A percentile compares a stretch with the other conserved stretches of the same genome.
Conservation (phyloP, 2,329 filamentous ascomycete species). For the Stachybotrys elegans region DNA sequence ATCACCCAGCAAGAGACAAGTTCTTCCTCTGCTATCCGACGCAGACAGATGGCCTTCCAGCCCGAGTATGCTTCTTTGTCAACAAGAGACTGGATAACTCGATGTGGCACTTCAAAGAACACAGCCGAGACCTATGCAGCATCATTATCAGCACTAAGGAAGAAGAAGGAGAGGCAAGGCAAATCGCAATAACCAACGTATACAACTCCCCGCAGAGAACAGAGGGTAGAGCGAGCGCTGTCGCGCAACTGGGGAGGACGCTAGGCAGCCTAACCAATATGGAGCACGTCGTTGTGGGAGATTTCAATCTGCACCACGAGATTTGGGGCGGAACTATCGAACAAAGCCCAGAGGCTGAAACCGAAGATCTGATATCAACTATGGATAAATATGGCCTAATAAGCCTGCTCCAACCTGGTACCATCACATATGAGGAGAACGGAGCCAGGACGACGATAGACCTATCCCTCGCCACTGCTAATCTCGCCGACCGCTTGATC, state of each 20-base stretch:
- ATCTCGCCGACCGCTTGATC: conserved; percentile 1
- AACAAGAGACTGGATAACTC: conserved; percentile 2
- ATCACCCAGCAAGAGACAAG: conserved; percentile 1
- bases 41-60: neutral
- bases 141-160: neutral
- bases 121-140: neutral
- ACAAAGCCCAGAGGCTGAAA: neutral
- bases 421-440: neutral
- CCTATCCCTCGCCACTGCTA: neutral
- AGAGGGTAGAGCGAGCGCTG: neutral
- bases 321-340: neutral
- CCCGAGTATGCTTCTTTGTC: conserved; percentile 1
- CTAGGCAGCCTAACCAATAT: neutral
- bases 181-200: conserved; percentile 2
- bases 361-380: conserved; percentile 1
- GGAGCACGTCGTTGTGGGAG: neutral
- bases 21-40: conserved; percentile 1
- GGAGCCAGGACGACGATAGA: neutral
- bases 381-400: conserved; percentile 3
- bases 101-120: neutral
- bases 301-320: conserved; percentile 3
- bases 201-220: neutral
- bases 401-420: conserved; percentile 1
- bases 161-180: neutral
- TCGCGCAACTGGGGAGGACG: neutral